These are phyloP conservation scores for Aaosphaeria arxii DNA, from an alignment of 2,329 filamentous ascomycete genomes.

Conservation along the genomic window DNA sequence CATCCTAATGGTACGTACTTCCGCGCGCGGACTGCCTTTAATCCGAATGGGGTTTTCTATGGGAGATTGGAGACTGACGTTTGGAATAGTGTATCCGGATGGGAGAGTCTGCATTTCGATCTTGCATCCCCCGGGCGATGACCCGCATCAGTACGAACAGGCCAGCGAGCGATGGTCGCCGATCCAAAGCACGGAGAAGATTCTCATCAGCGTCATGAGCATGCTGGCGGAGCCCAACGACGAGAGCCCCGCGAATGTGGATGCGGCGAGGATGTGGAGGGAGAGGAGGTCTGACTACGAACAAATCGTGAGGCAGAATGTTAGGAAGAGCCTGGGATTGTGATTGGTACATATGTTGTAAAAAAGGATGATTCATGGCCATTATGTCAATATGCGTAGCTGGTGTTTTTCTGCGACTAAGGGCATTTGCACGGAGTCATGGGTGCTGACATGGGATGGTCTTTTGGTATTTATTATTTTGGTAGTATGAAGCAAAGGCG, in stretches of 20 bases:
- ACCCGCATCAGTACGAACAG: slow-evolving; percentile 89
- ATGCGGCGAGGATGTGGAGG: slow-evolving; percentile 84
- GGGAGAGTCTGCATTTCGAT: slow-evolving; percentile 96
- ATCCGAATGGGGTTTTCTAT: neutral
- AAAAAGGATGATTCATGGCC: slow-evolving; percentile 1
- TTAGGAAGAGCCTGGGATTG: slow-evolving; percentile 36
- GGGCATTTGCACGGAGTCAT: too few relatives aligned
- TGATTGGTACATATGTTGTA: slow-evolving; percentile 9
- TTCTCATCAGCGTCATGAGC: slow-evolving; percentile 86
- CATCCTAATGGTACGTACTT: slow-evolving; percentile 75
- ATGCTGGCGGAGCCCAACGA: slow-evolving; percentile 91
- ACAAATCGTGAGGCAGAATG: slow-evolving; percentile 64
- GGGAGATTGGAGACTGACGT: neutral
- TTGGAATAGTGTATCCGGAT: slow-evolving; percentile 65
- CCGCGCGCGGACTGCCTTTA: neutral
- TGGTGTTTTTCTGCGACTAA: too few relatives aligned
- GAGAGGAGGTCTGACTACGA: slow-evolving; percentile 79
- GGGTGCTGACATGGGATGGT: too few relatives aligned
- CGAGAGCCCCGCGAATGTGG: slow-evolving; percentile 91
- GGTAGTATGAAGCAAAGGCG: too few relatives aligned
- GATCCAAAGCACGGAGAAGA: slow-evolving; percentile 92
- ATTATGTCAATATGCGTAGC: too few relatives aligned
- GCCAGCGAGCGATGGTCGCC: slow-evolving; percentile 91
- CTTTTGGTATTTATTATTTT: too few relatives aligned
- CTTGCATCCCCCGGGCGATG: slow-evolving; percentile 90